Conservation (phyloP, 164 flowering plant genomes). For the Tetracentron sinense region DNA sequence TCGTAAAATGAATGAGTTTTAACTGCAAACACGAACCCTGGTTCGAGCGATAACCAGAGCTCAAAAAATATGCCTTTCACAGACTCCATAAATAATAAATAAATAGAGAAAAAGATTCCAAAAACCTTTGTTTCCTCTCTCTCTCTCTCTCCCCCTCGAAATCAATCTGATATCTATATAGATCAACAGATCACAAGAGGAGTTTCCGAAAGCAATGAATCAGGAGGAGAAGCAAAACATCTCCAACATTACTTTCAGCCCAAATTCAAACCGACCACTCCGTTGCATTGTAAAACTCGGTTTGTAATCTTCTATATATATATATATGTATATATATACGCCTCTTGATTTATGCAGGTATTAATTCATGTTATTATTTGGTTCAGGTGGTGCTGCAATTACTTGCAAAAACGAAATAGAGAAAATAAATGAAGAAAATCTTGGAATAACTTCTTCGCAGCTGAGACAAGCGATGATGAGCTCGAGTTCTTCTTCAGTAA, state of each 20-base stretch:
- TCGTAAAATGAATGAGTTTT: too few relatives aligned
- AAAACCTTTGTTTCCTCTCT: too few relatives aligned
- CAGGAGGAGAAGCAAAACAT: constrained; percentile 6
- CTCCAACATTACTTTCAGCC: neutral
- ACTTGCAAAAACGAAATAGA: constrained; percentile 87
- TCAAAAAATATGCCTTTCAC: too few relatives aligned
- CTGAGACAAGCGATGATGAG: constrained; percentile 58
- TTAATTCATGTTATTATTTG: neutral
- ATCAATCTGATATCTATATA: too few relatives aligned
- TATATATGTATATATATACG: neutral
- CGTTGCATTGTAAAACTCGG: constrained; percentile 70
- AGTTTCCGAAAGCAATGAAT: too few relatives aligned
- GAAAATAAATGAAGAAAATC: constrained; percentile 64
- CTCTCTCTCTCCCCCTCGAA: too few relatives aligned
- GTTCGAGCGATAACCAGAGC: too few relatives aligned
- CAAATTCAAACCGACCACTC: constrained; percentile 34
- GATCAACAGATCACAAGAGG: too few relatives aligned
- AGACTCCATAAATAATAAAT: too few relatives aligned
- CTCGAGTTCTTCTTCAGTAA: constrained; percentile 22
- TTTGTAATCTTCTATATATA: constrained; percentile 10
- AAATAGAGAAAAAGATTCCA: too few relatives aligned
- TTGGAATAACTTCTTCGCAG: constrained; percentile 53
- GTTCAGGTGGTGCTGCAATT: constrained; percentile 87
- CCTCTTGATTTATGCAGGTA: neutral
- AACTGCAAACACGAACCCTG: too few relatives aligned